These are phyloP conservation scores for Schoenoplectus tabernaemontani DNA, from an alignment of 202 grass and related monocot genomes.

Conservation along the genomic window DNA sequence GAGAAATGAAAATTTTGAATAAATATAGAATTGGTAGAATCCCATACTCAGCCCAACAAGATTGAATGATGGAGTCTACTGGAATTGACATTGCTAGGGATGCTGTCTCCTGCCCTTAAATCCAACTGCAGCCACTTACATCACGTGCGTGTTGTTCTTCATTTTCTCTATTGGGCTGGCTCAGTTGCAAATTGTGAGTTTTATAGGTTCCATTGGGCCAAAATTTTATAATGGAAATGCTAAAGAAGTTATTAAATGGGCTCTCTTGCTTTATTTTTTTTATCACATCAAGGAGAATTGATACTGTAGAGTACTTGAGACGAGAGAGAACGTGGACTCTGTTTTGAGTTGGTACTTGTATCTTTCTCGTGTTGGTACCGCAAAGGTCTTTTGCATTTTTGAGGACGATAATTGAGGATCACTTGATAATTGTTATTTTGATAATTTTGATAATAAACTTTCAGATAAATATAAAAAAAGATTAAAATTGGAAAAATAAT, in stretches of 20 bases:
- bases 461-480: too few species aligned
- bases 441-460: too few species aligned
- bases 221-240: background rate
- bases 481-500: too few species aligned
- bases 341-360: too few species aligned
- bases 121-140: conserved; percentile 66
- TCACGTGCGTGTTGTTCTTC: background rate
- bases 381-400: too few species aligned
- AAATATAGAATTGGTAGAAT: conserved; percentile 14
- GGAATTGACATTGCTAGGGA: conserved; percentile 49
- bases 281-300: too few species aligned
- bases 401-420: too few species aligned
- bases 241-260: background rate
- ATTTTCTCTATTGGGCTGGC: background rate
- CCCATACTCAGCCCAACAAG: conserved; percentile 82
- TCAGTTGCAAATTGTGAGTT: background rate
- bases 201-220: background rate
- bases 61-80: conserved; percentile 60
- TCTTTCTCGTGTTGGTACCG: too few species aligned
- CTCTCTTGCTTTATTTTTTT: background rate
- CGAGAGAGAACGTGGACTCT: too few species aligned
- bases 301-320: too few species aligned
- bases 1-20: background rate
- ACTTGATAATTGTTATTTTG: too few species aligned
- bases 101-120: conserved; percentile 65